Conservation (phyloP, 805 yeast species). For the Cyberlindnera xylosilytica region DNA sequence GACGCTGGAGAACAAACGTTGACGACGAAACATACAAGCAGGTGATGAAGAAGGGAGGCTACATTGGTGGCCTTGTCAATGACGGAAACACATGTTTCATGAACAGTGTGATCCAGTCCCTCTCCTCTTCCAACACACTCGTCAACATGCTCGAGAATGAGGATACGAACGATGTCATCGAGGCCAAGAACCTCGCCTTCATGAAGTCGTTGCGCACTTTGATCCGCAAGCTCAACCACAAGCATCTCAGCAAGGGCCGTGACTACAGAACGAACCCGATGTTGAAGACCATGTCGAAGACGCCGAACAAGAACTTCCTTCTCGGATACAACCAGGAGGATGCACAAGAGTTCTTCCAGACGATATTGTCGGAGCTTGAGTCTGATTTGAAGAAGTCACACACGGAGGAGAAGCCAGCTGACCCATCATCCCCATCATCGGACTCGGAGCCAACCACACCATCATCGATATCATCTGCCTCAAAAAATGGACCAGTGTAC, state of each 20-base stretch:
- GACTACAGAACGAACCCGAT: conserved; percentile 61
- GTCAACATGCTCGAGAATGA: conserved; percentile 50
- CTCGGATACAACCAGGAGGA: conserved; percentile 91
- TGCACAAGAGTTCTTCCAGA: conserved; percentile 93
- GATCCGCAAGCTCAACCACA: conserved; percentile 51
- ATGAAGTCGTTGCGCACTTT: conserved; percentile 51
- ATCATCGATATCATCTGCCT: conserved; percentile 12
- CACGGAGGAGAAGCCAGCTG: conserved; percentile 1
- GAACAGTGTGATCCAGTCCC: conserved; percentile 83
- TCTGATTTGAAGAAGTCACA: conserved; percentile 42
- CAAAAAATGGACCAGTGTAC: conserved; percentile 25
- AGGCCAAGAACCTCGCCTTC: conserved; percentile 37
- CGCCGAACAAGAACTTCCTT: conserved; percentile 74
- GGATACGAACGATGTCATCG: conserved; percentile 14
- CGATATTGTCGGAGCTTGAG: conserved; percentile 65
- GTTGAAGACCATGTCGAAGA: conserved; percentile 67
- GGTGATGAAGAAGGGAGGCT: conserved; percentile 65
- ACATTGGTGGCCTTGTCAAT: conserved; percentile 80
- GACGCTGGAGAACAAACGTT: background rate
- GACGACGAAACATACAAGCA: conserved; percentile 19
- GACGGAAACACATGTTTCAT: conserved; percentile 95
- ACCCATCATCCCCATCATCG: background rate
- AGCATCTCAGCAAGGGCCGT: conserved; percentile 49
- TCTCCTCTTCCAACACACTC: conserved; percentile 70
- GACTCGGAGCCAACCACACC: conserved; percentile 7